phyloP scores from a whole-genome alignment of 78 protist species.

The Pelomyxa schiedti region DNA sequence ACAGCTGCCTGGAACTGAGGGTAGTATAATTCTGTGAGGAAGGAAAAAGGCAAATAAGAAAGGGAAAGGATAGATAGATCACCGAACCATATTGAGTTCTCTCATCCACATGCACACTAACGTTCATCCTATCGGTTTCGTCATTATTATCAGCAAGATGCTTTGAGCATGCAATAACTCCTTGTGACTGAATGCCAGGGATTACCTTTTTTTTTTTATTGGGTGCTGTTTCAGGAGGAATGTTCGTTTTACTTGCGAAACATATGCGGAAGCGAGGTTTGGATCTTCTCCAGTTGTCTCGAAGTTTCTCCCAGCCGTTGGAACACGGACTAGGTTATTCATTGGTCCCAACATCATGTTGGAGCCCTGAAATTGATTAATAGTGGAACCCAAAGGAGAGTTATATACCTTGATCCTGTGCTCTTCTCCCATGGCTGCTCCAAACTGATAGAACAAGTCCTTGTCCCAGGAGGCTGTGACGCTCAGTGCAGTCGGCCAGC shows the following conservation, averaged over 20 bases:
- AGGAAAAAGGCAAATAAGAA: no score
- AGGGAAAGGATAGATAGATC: no score
- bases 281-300: slow-evolving; percentile 1
- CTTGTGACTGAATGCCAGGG: background rate
- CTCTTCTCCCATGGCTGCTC: background rate
- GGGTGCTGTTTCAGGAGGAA: background rate
- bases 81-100: background rate
- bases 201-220: background rate
- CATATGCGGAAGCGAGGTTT: background rate
- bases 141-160: slow-evolving; percentile 18
- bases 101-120: background rate
- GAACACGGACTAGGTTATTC: no score
- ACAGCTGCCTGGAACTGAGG: slow-evolving; percentile 28
- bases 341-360: no score
- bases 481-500: background rate
- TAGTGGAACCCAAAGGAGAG: background rate
- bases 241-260: background rate
- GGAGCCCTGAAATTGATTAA: no score
- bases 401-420: background rate
- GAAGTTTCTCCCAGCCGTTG: slow-evolving; percentile 1
- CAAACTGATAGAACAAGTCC: background rate
- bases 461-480: background rate
- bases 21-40: slow-evolving; percentile 27
- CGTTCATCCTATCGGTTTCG: background rate
- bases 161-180: background rate